A percentile compares a stretch with the other conserved stretches of the same genome.
These are phyloP conservation scores for Schoenoplectus triqueter DNA, from an alignment of 202 grass and related monocot species.

Conservation along the genomic window DNA sequence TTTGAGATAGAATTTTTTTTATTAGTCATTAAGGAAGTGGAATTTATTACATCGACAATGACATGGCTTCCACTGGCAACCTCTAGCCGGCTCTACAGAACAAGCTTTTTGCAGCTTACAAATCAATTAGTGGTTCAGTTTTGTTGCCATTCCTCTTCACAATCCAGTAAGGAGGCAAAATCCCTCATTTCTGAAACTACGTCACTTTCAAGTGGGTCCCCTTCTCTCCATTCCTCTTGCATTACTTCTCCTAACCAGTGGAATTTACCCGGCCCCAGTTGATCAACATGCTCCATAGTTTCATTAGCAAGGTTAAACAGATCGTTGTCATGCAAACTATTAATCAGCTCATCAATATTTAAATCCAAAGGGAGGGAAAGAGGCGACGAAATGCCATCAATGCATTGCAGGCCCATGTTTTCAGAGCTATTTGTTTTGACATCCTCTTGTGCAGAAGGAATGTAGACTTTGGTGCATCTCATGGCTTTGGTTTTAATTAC, in stretches of 20 bases:
- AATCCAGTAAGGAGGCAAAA: constrained; percentile 36
- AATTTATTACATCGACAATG: not conserved
- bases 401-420: not conserved
- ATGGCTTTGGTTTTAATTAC: constrained; percentile 42
- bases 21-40: not conserved
- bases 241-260: constrained; percentile 30
- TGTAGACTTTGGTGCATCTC: constrained; percentile 42
- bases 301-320: constrained; percentile 7
- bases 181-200: constrained; percentile 36
- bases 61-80: not conserved
- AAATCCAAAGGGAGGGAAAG: constrained; percentile 32
- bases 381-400: not conserved
- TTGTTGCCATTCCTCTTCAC: constrained; percentile 38
- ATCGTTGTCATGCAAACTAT: constrained; percentile 15
- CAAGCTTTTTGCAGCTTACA: not conserved
- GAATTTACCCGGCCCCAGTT: not conserved
- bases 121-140: constrained; percentile 7
- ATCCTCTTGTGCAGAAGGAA: constrained; percentile 22
- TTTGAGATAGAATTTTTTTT: not conserved
- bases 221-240: constrained; percentile 36
- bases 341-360: constrained; percentile 37
- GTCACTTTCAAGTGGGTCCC: constrained; percentile 2
- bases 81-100: not conserved
- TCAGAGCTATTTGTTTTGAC: not conserved
- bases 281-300: not conserved